Conservation (phyloP, 345 rosid genomes). For the Hibiscus syriacus region DNA sequence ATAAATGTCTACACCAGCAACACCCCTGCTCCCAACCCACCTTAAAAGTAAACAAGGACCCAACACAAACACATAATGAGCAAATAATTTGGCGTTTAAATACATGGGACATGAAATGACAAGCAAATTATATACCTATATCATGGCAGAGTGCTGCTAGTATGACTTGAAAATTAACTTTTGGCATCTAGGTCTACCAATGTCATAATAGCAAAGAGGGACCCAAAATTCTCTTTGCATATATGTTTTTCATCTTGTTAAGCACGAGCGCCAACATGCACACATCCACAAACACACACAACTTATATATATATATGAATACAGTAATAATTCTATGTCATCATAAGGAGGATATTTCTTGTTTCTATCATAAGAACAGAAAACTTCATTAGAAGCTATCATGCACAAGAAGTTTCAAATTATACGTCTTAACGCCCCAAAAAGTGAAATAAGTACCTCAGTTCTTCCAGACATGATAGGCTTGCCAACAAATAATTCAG, state of each 20-base stretch:
- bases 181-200: not conserved
- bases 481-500: slow-evolving; percentile 59
- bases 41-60: not conserved
- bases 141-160: not conserved
- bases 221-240: not conserved
- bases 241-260: not conserved
- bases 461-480: slow-evolving; percentile 73
- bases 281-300: not conserved
- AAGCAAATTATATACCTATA: not conserved
- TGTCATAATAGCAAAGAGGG: not conserved
- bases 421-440: not conserved
- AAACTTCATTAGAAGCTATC: not conserved
- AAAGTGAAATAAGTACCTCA: slow-evolving; percentile 27
- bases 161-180: not conserved
- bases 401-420: not conserved
- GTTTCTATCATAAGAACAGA: not conserved
- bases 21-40: not conserved
- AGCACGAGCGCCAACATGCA: not conserved
- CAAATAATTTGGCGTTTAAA: not conserved
- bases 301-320: not conserved
- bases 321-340: not conserved
- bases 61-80: not conserved
- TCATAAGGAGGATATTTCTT: not conserved
- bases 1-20: not conserved
- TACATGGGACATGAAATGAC: not conserved